phyloP scores from a whole-genome alignment of 2,329 filamentous ascomycete genomes.

The Beauveria sp. region DNA sequence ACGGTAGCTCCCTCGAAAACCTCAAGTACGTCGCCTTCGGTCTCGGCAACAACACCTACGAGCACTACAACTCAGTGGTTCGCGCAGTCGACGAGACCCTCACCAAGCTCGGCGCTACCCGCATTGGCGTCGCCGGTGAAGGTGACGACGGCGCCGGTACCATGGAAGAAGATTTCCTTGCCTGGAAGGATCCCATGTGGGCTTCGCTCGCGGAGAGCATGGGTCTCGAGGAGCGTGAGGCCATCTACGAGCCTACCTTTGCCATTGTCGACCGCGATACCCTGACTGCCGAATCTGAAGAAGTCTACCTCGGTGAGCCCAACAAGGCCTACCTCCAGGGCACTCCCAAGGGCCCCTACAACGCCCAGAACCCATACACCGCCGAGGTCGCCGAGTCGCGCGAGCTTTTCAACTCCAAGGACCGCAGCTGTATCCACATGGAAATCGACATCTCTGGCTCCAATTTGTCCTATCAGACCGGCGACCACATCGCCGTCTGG shows the following conservation, averaged over 20 bases:
- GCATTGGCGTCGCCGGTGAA: slow-evolving; percentile 84
- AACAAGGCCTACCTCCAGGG: slow-evolving; percentile 94
- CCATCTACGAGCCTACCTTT: slow-evolving; percentile 90
- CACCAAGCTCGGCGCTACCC: slow-evolving; percentile 70
- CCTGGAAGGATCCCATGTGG: slow-evolving; percentile 99
- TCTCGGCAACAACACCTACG: slow-evolving; percentile 97
- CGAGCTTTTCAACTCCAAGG: slow-evolving; percentile 83
- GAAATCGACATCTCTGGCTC: slow-evolving; percentile 87
- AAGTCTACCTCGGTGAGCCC: slow-evolving; percentile 91
- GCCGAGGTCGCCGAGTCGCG: slow-evolving; percentile 86
- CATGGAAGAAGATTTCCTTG: slow-evolving; percentile 98
- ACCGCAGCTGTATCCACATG: slow-evolving; percentile 92
- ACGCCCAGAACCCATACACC: slow-evolving; percentile 94
- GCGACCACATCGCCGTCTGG: slow-evolving; percentile 96
- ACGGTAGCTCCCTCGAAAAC: slow-evolving; percentile 66
- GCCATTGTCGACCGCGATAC: slow-evolving; percentile 69
- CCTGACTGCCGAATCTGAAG: slow-evolving; percentile 63
- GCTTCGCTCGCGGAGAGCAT: slow-evolving; percentile 72
- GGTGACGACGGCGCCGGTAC: slow-evolving; percentile 96
- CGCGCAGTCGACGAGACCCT: slow-evolving; percentile 80
- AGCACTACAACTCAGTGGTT: slow-evolving; percentile 99
- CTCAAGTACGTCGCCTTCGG: slow-evolving; percentile 94
- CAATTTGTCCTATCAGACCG: slow-evolving; percentile 88
- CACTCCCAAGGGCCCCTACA: slow-evolving; percentile 77
- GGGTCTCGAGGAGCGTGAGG: slow-evolving; percentile 88